Evolutionary conservation across 2,329 filamentous ascomycete genomes (phyloP).

Genomic region (Colletotrichum endophyticum): DNA sequence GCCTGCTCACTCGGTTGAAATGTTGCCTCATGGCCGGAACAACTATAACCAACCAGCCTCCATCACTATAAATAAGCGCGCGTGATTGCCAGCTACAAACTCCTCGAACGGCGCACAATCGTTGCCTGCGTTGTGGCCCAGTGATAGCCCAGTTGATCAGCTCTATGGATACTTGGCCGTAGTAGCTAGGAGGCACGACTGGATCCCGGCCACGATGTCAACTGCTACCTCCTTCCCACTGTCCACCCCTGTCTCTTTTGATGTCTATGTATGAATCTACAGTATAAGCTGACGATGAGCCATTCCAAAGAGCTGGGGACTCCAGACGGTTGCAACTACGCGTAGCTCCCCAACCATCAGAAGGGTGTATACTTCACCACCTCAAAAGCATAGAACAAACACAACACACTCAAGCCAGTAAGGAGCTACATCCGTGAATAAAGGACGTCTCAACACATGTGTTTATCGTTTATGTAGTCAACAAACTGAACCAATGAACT

Average conservation of each 20-base stretch:
- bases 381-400: not conserved
- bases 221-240: not conserved
- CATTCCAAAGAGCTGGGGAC: not conserved
- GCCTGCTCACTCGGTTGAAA: not conserved
- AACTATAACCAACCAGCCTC: too few species aligned
- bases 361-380: not conserved
- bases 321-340: not conserved
- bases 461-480: too few species aligned
- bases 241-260: fast-evolving
- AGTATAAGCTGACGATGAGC: not conserved
- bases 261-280: fast-evolving
- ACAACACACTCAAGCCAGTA: too few species aligned
- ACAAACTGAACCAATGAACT: too few species aligned
- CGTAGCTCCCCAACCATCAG: not conserved
- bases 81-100: not conserved
- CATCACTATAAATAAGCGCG: not conserved
- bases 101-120: not conserved
- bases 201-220: too few species aligned
- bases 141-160: not conserved
- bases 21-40: too few species aligned
- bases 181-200: not conserved
- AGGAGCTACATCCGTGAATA: too few species aligned
- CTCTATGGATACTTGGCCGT: not conserved
- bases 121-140: fast-evolving
- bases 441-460: too few species aligned